Conservation (phyloP, 2,329 filamentous ascomycete genomes). For the Triangularia setosa region DNA sequence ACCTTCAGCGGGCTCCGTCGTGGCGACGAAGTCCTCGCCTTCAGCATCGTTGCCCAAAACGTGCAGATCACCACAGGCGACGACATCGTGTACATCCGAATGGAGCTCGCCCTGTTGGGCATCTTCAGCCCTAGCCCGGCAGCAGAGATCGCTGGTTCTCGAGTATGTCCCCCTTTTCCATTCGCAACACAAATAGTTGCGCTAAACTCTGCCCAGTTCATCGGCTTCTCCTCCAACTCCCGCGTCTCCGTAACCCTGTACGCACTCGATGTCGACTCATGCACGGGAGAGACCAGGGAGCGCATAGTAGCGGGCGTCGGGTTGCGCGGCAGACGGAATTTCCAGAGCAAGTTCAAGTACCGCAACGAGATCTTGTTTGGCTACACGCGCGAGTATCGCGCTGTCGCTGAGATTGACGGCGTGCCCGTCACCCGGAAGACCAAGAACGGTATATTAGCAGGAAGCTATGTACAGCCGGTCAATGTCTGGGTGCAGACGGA, state of each 20-base stretch:
- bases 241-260: slow-evolving; percentile 32
- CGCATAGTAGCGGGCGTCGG: slow-evolving; percentile 33
- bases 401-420: slow-evolving; percentile 33
- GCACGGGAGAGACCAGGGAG: slow-evolving; percentile 32
- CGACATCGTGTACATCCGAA: slow-evolving; percentile 33
- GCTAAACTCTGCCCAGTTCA: slow-evolving; percentile 23
- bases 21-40: slow-evolving; percentile 33
- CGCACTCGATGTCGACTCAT: slow-evolving; percentile 35
- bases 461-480: slow-evolving; percentile 35
- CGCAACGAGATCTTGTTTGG: slow-evolving; percentile 32
- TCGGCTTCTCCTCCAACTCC: slow-evolving; percentile 34
- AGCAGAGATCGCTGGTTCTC: slow-evolving; percentile 31
- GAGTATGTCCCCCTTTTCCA: neutral
- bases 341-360: slow-evolving; percentile 36
- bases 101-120: slow-evolving; percentile 34
- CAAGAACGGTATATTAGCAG: slow-evolving; percentile 33
- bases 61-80: slow-evolving; percentile 33
- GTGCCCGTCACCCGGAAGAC: slow-evolving; percentile 29
- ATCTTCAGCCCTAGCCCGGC: slow-evolving; percentile 35
- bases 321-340: slow-evolving; percentile 32
- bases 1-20: slow-evolving; percentile 32
- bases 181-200: neutral
- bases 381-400: slow-evolving; percentile 35
- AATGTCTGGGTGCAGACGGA: slow-evolving; percentile 35
- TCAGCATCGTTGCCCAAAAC: slow-evolving; percentile 35